Conservation (phyloP, 1,139 yeast species). For the Hansenula lynferdii region DNA sequence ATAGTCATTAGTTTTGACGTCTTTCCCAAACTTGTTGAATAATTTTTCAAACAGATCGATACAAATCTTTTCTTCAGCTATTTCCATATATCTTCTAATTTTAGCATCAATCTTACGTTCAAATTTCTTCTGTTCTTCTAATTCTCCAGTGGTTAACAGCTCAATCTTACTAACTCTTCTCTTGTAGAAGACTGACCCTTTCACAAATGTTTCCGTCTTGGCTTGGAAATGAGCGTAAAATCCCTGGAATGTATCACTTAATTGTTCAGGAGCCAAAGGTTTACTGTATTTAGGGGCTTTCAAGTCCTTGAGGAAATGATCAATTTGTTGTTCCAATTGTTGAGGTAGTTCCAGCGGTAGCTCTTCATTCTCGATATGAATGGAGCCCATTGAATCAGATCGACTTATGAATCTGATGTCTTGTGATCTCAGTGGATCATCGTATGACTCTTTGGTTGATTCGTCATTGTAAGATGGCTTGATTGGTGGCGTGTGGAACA, state of each 20-base stretch:
- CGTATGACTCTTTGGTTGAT: constrained; percentile 21
- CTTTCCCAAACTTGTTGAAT: constrained; percentile 12
- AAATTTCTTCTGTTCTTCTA: constrained; percentile 4
- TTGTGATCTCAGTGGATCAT: constrained; percentile 4
- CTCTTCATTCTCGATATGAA: not conserved
- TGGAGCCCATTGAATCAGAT: not conserved
- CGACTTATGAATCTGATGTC: not conserved
- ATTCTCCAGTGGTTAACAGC: constrained; percentile 5
- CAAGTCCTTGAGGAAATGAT: constrained; percentile 41
- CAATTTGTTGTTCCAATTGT: constrained; percentile 3
- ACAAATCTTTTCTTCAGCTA: constrained; percentile 15
- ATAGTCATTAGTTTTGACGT: constrained; percentile 10
- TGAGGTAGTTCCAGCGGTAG: constrained; percentile 12
- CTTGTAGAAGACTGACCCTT: constrained; percentile 10
- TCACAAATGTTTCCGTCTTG: constrained; percentile 10
- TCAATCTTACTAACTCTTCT: constrained; percentile 3
- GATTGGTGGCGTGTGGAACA: constrained; percentile 30
- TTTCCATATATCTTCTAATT: constrained; percentile 9
- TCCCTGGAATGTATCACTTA: constrained; percentile 47
- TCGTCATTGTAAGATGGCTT: constrained; percentile 23
- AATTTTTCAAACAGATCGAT: constrained; percentile 10
- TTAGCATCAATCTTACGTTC: constrained; percentile 4
- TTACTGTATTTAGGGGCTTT: constrained; percentile 51
- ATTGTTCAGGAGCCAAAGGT: constrained; percentile 48
- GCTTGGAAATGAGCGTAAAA: constrained; percentile 32